Evolutionary conservation across 352 stramenopile genomes (phyloP).

Genomic region (Pythium phragmiticola): DNA sequence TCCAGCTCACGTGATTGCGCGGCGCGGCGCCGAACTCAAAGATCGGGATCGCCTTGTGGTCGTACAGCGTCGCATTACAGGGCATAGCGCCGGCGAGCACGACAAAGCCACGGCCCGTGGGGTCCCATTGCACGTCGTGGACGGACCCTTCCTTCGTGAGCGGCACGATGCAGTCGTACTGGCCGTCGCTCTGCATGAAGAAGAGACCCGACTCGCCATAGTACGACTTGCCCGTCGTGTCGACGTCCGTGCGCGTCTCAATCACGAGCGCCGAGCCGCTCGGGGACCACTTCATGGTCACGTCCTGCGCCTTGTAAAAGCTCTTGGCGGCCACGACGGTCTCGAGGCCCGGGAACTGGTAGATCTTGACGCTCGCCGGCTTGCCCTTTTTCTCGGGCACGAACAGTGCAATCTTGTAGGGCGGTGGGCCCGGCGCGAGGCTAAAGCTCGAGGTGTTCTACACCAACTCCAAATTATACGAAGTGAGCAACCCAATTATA

Average conservation of each 20-base stretch:
- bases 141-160: constrained; percentile 91
- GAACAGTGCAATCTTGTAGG: constrained; percentile 86
- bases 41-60: constrained; percentile 92
- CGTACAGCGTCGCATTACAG: constrained; percentile 94
- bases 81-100: constrained; percentile 96
- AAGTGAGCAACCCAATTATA: too few relatives aligned
- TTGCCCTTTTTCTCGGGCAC: constrained; percentile 90
- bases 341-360: constrained; percentile 72
- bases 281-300: constrained; percentile 89
- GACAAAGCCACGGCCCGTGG: constrained; percentile 90
- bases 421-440: constrained; percentile 67
- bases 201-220: constrained; percentile 97
- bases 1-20: constrained; percentile 95
- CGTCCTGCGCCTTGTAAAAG: constrained; percentile 91
- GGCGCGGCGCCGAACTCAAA: constrained; percentile 97
- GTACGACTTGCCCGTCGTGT: constrained; percentile 95
- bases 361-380: constrained; percentile 83
- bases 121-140: constrained; percentile 95
- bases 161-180: constrained; percentile 90
- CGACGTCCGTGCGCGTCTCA: constrained; percentile 90
- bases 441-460: constrained; percentile 84
- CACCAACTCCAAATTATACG: too few relatives aligned
- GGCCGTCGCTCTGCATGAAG: constrained; percentile 91
- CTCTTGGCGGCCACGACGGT: constrained; percentile 76
- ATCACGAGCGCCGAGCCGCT: constrained; percentile 85